Percentiles rank a stretch among this genome's conserved stretches.
These are phyloP conservation scores for Asterella californica DNA, from an alignment of 225 moss, liverwort and hornwort genomes.

Conservation along the genomic window DNA sequence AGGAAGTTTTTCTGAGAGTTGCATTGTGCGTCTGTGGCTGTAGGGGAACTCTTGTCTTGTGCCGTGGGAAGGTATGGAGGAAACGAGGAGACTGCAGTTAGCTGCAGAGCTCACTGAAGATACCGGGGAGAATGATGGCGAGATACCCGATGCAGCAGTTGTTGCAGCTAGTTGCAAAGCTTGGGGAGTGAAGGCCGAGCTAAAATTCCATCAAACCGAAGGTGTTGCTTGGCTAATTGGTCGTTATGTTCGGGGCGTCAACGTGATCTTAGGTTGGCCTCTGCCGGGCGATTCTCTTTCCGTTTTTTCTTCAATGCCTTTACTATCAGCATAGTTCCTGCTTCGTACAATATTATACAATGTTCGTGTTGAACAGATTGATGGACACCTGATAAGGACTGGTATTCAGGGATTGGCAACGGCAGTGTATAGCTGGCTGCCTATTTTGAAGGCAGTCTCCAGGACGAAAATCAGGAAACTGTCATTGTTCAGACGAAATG, in stretches of 20 bases:
- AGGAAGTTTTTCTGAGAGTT: not conserved
- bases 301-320: not conserved
- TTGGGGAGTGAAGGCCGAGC: constrained; percentile 65
- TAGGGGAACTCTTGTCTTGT: not conserved
- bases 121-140: constrained; percentile 1
- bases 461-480: too few relatives aligned
- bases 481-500: too few relatives aligned
- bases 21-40: not conserved
- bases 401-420: not conserved
- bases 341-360: not conserved
- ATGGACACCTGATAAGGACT: not conserved
- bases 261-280: constrained; percentile 60
- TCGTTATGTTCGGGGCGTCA: constrained; percentile 62
- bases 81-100: constrained; percentile 44
- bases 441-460: too few relatives aligned
- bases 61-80: constrained; percentile 36
- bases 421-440: too few relatives aligned
- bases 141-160: constrained; percentile 38
- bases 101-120: constrained; percentile 44
- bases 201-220: constrained; percentile 80
- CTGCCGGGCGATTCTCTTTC: not conserved
- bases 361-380: not conserved
- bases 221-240: constrained; percentile 84
- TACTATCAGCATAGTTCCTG: not conserved
- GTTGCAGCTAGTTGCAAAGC: constrained; percentile 47